phyloP scores from a whole-genome alignment of 441 rosid species.

The Kokia cookei region DNA sequence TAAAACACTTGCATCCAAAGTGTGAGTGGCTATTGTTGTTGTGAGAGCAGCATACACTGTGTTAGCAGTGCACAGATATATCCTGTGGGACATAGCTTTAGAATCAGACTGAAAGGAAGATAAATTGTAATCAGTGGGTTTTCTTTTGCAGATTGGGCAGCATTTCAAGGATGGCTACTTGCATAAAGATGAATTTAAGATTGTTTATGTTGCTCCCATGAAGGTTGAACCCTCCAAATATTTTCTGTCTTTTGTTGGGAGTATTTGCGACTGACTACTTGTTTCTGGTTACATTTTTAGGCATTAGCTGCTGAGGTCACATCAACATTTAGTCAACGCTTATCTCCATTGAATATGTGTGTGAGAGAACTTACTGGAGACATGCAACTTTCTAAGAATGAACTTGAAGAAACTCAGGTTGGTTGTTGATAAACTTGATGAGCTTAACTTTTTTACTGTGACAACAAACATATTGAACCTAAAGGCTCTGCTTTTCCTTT shows the following conservation, averaged over 20 bases:
- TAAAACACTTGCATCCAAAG: neutral
- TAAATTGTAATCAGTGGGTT: neutral
- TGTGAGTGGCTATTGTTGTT: neutral
- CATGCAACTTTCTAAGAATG: constrained; percentile 90
- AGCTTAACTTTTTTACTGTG: constrained; percentile 6
- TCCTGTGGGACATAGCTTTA: neutral
- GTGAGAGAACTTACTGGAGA: constrained; percentile 99
- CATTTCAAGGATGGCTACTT: constrained; percentile 94
- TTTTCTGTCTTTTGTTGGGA: neutral
- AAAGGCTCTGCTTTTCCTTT: constrained; percentile 15
- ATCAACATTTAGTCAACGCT: constrained; percentile 80
- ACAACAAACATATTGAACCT: constrained; percentile 7
- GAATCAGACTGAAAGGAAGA: neutral
- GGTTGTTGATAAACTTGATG: constrained; percentile 11
- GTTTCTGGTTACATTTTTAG: constrained; percentile 27
- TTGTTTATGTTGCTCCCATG: constrained; percentile 99
- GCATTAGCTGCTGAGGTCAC: constrained; percentile 99
- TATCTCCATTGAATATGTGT: constrained; percentile 80
- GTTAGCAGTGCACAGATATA: neutral
- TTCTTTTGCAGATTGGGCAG: constrained; percentile 71
- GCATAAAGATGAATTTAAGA: constrained; percentile 95
- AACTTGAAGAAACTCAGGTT: constrained; percentile 97
- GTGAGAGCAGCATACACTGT: neutral
- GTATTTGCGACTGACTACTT: constrained; percentile 12
- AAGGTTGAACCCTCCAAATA: constrained; percentile 46